Percentiles rank a stretch among this genome's conserved stretches.
Evolutionary conservation across 129 eudicot species (phyloP).

Genomic region (Lactuca sativa): DNA sequence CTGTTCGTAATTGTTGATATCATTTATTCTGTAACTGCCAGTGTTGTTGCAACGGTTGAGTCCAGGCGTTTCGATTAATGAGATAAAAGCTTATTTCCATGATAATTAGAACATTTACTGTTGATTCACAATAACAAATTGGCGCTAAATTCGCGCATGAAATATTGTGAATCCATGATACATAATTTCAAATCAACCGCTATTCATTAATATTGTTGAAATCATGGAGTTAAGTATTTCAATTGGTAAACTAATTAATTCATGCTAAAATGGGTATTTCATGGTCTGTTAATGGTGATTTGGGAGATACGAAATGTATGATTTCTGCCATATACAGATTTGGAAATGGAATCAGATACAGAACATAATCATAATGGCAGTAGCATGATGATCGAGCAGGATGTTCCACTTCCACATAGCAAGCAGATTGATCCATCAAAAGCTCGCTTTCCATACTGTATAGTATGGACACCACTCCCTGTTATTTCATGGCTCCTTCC

Average conservation of each 20-base stretch:
- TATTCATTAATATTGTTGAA: background rate
- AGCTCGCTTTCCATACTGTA: background rate
- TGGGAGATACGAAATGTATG: background rate
- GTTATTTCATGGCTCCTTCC: background rate
- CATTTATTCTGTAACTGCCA: background rate
- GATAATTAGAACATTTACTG: background rate
- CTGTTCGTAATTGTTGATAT: background rate
- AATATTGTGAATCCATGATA: background rate
- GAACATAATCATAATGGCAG: background rate
- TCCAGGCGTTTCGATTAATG: background rate
- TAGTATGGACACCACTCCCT: background rate
- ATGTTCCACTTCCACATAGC: background rate
- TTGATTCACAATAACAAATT: background rate
- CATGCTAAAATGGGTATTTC: no score
- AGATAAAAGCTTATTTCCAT: slow-evolving; percentile 1
- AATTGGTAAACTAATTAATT: no score
- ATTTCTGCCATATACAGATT: background rate
- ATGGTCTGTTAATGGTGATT: background rate
- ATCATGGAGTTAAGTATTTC: background rate
- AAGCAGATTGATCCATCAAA: background rate
- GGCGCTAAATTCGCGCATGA: background rate
- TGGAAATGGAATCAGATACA: background rate
- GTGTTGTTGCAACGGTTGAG: background rate
- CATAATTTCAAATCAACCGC: background rate
- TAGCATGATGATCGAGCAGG: background rate